Base-by-base conservation (phyloP, 2,329 filamentous ascomycete species). In the Aspergillus cejpii region DNA sequence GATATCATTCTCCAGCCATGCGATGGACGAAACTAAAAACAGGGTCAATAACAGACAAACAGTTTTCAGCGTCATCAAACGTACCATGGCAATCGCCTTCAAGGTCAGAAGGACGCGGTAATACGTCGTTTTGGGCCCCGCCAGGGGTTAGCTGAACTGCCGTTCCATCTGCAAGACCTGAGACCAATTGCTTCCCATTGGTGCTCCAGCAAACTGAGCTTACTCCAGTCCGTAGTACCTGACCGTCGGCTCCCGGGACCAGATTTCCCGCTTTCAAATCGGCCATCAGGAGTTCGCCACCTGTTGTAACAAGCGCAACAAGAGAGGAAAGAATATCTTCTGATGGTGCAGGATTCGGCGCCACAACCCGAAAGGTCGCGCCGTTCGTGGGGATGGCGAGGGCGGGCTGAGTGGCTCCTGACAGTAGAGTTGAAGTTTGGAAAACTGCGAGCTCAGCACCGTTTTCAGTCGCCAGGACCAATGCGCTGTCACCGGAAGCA, bases 191-290 rank as follows among this genome's bases (percentile, higher is more conserved):
- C 64, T 95, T 98, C 37, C 92, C 92, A 62, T 84, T 87, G 49
- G 81, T 84, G 65, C 92, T 98, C 92, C 94, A 98, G 44, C 86
- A 84, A 5, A 87, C 78, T 58, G 85, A 92, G 61, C 83, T 89
- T 21, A 94, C 90, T 38, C 85, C 83, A 21, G 78, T 74, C 58
- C 83, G 87, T 51, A 94, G 72, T 1, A 83, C 71, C 58, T 72
- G 76, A 26, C 86, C 87, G 52, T 80, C 80, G 15, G 74, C 57
- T 1, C 79, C 78, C 26, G 72, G 69, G 6, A 77, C 62, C 36
- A 88, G 74, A 31, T 70, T 74, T 39, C 77, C 75, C 28, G 83
- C 77, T 57, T 84, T 83, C 48, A 98, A 66, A 63, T 95, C 87
- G 6, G 87, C 86, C 66, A 98, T 81, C 62, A 90, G 72, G 14